Conservation (phyloP, 768 basidiomycete species). For the Trametes sanguinea region DNA sequence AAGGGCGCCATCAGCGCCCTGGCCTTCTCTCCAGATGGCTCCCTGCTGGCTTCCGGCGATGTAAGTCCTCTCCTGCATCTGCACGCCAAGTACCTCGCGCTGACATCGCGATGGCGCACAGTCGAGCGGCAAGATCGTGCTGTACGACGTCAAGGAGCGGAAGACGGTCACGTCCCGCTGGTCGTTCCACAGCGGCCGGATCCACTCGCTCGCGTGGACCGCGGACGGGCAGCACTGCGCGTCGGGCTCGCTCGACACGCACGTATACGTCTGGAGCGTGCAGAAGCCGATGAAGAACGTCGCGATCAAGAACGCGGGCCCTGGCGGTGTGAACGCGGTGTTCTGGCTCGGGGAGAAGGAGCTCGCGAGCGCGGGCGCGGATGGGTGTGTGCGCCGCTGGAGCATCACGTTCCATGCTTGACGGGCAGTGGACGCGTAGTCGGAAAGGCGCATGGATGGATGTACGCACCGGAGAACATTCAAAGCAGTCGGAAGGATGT, state of each 20-base stretch:
- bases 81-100: background rate
- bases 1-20: slow-evolving; percentile 71
- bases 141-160: slow-evolving; percentile 70
- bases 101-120: slow-evolving; percentile 32
- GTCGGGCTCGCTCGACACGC: slow-evolving; percentile 91
- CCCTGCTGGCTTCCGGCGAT: slow-evolving; percentile 79
- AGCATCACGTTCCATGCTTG: slow-evolving; percentile 48
- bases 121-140: slow-evolving; percentile 79
- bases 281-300: slow-evolving; percentile 70
- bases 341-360: slow-evolving; percentile 68
- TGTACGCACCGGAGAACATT: background rate
- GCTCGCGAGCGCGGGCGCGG: slow-evolving; percentile 76
- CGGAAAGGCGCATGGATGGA: background rate
- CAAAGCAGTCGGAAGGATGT: background rate
- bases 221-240: slow-evolving; percentile 74
- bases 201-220: slow-evolving; percentile 79
- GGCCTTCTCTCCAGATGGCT: slow-evolving; percentile 79
- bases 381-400: slow-evolving; percentile 79
- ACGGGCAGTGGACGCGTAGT: background rate
- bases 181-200: slow-evolving; percentile 83
- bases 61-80: slow-evolving; percentile 49
- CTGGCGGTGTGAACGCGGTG: slow-evolving; percentile 82
- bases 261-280: slow-evolving; percentile 87
- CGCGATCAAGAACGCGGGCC: slow-evolving; percentile 81
- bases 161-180: slow-evolving; percentile 76